These are phyloP conservation scores for Arabidopsis suecica DNA, from an alignment of 345 rosid species.

Conservation along the genomic window DNA sequence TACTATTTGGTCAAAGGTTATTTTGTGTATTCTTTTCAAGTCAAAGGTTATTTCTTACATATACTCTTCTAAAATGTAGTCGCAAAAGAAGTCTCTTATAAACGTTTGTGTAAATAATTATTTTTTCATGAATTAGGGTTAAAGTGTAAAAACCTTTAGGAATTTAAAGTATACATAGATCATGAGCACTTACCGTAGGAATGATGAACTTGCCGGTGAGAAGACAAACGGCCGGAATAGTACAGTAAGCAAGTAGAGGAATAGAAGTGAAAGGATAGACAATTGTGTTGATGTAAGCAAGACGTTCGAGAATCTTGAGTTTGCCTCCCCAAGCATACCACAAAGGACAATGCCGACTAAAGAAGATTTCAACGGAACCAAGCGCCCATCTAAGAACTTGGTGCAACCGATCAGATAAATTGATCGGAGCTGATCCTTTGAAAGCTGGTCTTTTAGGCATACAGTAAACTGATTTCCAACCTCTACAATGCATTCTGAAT, in stretches of 20 bases:
- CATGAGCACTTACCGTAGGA: conserved; percentile 65
- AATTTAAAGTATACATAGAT: neutral
- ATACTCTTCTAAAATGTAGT: neutral
- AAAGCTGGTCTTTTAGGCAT: conserved; percentile 85
- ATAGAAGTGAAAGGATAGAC: conserved; percentile 97
- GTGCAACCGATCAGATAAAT: conserved; percentile 89
- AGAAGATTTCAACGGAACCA: conserved; percentile 94
- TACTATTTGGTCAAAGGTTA: too few relatives aligned
- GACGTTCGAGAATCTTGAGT: conserved; percentile 85
- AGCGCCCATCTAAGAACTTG: conserved; percentile 98
- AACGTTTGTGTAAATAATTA: neutral
- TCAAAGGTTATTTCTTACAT: too few relatives aligned
- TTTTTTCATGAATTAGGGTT: neutral
- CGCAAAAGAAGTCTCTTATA: neutral
- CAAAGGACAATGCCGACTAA: conserved; percentile 89
- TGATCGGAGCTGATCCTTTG: conserved; percentile 95
- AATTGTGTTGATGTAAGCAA: conserved; percentile 89
- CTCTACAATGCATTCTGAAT: conserved; percentile 97
- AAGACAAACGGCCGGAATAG: conserved; percentile 93
- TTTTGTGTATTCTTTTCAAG: too few relatives aligned
- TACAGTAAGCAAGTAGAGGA: conserved; percentile 92
- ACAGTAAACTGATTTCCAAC: conserved; percentile 93
- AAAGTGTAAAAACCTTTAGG: neutral
- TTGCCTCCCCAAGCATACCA: conserved; percentile 98
- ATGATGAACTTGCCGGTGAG: conserved; percentile 94